These are phyloP conservation scores for Termitomyces eurrhizus DNA, from an alignment of 768 basidiomycete species.

Conservation along the genomic window DNA sequence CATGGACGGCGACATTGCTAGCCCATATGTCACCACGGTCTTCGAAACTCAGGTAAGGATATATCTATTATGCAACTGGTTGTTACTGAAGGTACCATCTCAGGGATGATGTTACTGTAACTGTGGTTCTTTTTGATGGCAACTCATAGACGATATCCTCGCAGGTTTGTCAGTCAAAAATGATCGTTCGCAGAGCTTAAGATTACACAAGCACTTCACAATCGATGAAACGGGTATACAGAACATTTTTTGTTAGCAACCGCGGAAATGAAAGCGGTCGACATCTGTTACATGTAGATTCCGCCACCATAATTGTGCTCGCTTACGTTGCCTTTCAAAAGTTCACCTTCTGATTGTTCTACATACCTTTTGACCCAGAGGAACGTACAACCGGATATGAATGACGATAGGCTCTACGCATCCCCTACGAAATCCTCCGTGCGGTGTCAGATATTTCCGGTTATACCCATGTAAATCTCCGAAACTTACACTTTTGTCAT, in stretches of 20 bases:
- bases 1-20: conserved; percentile 35
- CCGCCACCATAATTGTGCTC: not conserved
- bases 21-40: conserved; percentile 31
- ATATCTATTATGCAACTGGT: not conserved
- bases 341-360: too few relatives aligned
- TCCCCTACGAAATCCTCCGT: not conserved
- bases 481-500: not conserved
- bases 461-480: not conserved
- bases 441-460: too few relatives aligned
- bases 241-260: not conserved
- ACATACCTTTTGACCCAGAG: not conserved
- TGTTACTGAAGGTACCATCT: not conserved
- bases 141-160: not conserved
- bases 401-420: not conserved
- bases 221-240: not conserved
- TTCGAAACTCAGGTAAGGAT: conserved; percentile 30
- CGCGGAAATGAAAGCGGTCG: not conserved
- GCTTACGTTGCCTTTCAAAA: not conserved
- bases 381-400: not conserved
- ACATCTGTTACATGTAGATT: not conserved
- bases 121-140: conserved; percentile 14
- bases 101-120: conserved; percentile 13
- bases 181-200: not conserved
- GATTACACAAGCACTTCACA: not conserved
- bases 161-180: not conserved